Base-by-base conservation (phyloP, 2,329 filamentous ascomycete species). In the Aspergillus sp. region DNA sequence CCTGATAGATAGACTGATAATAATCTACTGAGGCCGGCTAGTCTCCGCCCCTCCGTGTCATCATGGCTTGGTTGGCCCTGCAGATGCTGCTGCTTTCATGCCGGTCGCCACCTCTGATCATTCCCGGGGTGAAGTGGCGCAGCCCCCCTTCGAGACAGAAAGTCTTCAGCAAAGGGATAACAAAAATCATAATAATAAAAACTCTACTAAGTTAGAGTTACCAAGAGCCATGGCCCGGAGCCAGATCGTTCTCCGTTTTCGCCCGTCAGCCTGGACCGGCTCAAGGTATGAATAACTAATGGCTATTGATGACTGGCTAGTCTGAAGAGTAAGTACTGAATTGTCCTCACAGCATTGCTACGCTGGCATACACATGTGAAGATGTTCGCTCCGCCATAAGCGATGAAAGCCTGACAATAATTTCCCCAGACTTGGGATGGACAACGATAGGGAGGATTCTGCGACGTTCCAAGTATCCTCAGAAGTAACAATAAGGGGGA, bases 101-200 rank as follows among this genome's bases (percentile, higher is more conserved):
- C 63, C 63, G 52, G 64, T 67, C 55, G 66, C 66, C 66, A 67
- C 63, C 55, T 65, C 54, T 57, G 57, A 59, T 62, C 51, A 47
- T 53, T 59, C 39, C 23, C 43, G 21, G 36, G 17, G 45, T 38
- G 54, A 47, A 58, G 65, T 67, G 65, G 65, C 65, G 64, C 65
- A 64, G 65, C 55, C 48, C 28, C 51, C 32, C 32, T 58, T 53
- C 36, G 56, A 52, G 50, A 38, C 53, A 47, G 19, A n/a, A 25
- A n/a, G 23, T 41, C 41, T 39, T 55, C 59, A 19, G 28, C 21
- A 32, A 19, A 54, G 25, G 39, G 38, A 50, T 5, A 32, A 58
- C 45, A 48, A 55, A 55, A 55, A 54, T 19, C 30, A 41, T 43
- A 50, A 48, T 38, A 38, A 41, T 21, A 23, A 61, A 55, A 36